These are phyloP conservation scores for Sarcodon aspratus DNA, from an alignment of 768 basidiomycete genomes.

Conservation along the genomic window DNA sequence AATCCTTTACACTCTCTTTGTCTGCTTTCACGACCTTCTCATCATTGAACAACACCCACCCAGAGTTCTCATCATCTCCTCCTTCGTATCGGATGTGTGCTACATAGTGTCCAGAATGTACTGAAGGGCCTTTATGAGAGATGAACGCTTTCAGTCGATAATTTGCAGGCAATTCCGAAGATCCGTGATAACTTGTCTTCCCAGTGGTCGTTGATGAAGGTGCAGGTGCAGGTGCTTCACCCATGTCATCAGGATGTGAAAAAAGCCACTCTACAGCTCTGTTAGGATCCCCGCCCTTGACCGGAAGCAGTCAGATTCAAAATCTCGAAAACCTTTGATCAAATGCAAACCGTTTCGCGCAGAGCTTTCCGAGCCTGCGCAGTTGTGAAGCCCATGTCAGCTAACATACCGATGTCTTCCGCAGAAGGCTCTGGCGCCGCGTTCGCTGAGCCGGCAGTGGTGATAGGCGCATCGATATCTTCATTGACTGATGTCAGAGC, in stretches of 20 bases:
- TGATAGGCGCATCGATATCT: constrained; percentile 84
- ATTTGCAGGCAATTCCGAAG: constrained; percentile 51
- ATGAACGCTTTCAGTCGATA: constrained; percentile 89
- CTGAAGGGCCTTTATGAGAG: constrained; percentile 93
- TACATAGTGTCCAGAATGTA: constrained; percentile 92
- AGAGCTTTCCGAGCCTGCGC: constrained; percentile 83
- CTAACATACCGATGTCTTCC: constrained; percentile 63
- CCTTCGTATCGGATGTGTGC: constrained; percentile 47
- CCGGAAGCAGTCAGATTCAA: not conserved
- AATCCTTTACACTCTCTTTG: constrained; percentile 61
- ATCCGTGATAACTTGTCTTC: constrained; percentile 27
- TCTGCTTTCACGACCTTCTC: constrained; percentile 93
- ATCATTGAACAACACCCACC: constrained; percentile 93
- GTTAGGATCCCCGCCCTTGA: constrained; percentile 61
- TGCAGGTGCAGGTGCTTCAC: constrained; percentile 35
- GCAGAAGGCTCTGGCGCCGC: constrained; percentile 40
- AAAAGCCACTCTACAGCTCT: constrained; percentile 96
- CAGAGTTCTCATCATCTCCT: constrained; percentile 21
- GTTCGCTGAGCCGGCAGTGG: constrained; percentile 12
- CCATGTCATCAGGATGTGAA: constrained; percentile 80
- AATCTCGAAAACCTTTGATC: not conserved
- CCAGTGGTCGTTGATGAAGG: constrained; percentile 12
- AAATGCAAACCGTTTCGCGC: constrained; percentile 62
- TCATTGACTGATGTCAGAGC: not conserved
- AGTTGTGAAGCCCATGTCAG: constrained; percentile 87